Conservation (phyloP, 176 grass and related monocot species). For the Phragmites australis region DNA sequence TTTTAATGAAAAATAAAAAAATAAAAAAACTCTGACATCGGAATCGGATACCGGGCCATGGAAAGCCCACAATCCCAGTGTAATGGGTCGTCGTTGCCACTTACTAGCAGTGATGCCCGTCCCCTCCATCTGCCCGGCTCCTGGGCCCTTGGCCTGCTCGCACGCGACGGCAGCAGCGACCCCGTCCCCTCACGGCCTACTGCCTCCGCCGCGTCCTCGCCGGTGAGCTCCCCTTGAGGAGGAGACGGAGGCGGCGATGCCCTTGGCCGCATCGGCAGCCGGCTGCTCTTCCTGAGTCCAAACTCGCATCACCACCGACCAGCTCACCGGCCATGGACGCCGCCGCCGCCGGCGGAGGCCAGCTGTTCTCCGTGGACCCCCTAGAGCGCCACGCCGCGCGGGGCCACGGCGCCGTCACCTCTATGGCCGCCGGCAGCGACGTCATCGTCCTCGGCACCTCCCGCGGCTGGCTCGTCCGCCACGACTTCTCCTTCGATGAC, state of each 20-base stretch:
- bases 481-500: conserved; percentile 83
- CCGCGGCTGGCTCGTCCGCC: conserved; percentile 88
- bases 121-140: too few species aligned
- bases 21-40: too few species aligned
- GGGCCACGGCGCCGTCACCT: conserved; percentile 81
- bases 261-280: not conserved
- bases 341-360: conserved; percentile 26
- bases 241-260: not conserved
- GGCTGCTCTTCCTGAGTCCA: not conserved
- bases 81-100: too few species aligned
- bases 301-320: not conserved
- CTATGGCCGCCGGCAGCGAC: conserved; percentile 91
- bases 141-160: too few species aligned
- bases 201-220: not conserved
- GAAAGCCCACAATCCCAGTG: too few species aligned
- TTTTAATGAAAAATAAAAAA: too few species aligned
- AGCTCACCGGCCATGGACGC: conserved; percentile 28
- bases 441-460: conserved; percentile 93
- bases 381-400: conserved; percentile 77
- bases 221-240: not conserved
- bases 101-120: too few species aligned
- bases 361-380: conserved; percentile 80
- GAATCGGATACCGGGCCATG: too few species aligned
- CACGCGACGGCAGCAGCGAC: too few species aligned
- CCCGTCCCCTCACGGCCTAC: too few species aligned